Base-by-base conservation (phyloP, 768 basidiomycete genomes). In the Tulasnella sp. region DNA sequence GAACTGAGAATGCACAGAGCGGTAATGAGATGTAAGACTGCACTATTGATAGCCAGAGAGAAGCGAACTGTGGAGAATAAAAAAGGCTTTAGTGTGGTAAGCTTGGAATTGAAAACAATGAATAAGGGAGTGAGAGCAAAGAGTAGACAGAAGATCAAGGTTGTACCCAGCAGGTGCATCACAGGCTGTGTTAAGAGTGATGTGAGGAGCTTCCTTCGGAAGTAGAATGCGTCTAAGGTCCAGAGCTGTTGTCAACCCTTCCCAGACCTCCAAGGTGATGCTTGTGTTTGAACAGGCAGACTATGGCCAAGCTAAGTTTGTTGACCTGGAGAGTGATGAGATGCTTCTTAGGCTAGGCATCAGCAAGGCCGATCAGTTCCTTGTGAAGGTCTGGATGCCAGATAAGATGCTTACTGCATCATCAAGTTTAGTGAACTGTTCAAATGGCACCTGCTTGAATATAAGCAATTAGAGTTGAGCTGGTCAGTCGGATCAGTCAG, bases 301-400 rank as follows among this genome's bases (percentile, higher is more conserved):
- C 94, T 77, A 94, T 91, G 78, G 92, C 92, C 0, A 92, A 93
- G 34, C 92, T 92, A 1, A 92, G 92, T 83, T 94, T 94, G 78
- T 91, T 93, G 26, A 92, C 92, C 41, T 92, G 86, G n/a, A 94
- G 83, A 35, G 92, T 94, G 64, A 94, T 92, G 75, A 94, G 92
- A 77, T 94, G 91, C 3, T 91, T 90, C 42, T 89, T 85, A 75
- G 94, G 92, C 76, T 77, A 47, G 34, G 64, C 2, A 69, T 29
- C 36, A 5, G 39, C 35, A 11, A 7, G n/a, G 22, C n/a, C n/a
- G 12, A 36, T 59, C 39, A 67, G 74, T 39, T 41, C 14, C 26
- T 5, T 17, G 16, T 64, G 11, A 69, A 19, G 37, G 22, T 17
- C n/a, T 32, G 17, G 11, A 6, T 26, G 22, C 12, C 29, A 32